phyloP scores from a whole-genome alignment of 768 basidiomycete species.

The Russula abietina region DNA sequence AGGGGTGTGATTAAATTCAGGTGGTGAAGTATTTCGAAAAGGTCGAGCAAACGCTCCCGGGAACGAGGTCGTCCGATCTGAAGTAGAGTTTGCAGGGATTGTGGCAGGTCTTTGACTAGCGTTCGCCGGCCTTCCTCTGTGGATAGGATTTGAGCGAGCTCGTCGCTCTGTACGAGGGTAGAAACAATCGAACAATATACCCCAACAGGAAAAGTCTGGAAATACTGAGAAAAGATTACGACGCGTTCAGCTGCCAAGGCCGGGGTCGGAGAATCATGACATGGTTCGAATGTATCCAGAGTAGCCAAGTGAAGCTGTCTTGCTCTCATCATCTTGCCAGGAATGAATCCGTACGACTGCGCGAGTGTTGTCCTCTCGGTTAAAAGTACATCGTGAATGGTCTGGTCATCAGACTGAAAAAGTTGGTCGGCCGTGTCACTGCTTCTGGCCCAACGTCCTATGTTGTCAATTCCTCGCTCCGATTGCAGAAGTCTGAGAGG shows the following conservation, averaged over 20 bases:
- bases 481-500: constrained; percentile 41
- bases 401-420: constrained; percentile 47
- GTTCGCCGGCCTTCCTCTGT: constrained; percentile 44
- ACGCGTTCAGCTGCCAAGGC: constrained; percentile 52
- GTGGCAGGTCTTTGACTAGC: constrained; percentile 49
- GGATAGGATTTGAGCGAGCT: constrained; percentile 47
- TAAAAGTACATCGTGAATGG: constrained; percentile 56
- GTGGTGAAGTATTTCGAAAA: constrained; percentile 51
- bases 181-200: constrained; percentile 61
- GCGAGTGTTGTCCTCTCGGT: constrained; percentile 63
- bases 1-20: constrained; percentile 60
- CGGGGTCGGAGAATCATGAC: constrained; percentile 37
- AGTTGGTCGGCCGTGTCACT: constrained; percentile 44
- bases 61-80: constrained; percentile 54
- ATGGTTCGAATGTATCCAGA: constrained; percentile 42
- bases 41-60: constrained; percentile 54
- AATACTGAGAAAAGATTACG: constrained; percentile 54
- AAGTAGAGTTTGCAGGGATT: constrained; percentile 43
- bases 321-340: constrained; percentile 59
- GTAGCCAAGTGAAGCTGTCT: constrained; percentile 56
- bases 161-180: constrained; percentile 48
- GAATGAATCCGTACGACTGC: constrained; percentile 69
- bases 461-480: constrained; percentile 39
- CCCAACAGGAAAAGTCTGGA: constrained; percentile 57
- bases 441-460: constrained; percentile 44